Evolutionary conservation across 2,329 filamentous ascomycete genomes (phyloP).

Genomic region (Alternaria alternata): DNA sequence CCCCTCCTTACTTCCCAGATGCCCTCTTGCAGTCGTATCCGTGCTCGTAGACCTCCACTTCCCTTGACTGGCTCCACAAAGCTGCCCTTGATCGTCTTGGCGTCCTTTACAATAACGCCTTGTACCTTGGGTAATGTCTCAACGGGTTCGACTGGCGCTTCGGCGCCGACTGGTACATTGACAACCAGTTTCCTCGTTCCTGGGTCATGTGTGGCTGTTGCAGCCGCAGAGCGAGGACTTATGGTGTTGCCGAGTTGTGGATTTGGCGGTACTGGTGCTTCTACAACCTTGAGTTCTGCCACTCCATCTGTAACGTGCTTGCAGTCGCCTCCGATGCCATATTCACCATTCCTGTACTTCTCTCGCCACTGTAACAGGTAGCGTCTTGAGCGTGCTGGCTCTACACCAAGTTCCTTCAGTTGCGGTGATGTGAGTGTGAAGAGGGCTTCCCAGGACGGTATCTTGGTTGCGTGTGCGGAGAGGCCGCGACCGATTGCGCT

Average conservation of each 20-base stretch:
- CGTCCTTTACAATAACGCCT: conserved; percentile 73
- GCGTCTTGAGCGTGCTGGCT: conserved; percentile 80
- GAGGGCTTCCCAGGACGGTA: conserved; percentile 88
- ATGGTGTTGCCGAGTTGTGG: conserved; percentile 36
- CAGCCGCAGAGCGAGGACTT: conserved; percentile 41
- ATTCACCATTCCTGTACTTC: conserved; percentile 78
- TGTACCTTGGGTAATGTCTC: conserved; percentile 64
- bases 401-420: conserved; percentile 81
- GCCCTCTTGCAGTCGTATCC: conserved; percentile 78
- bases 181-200: conserved; percentile 67
- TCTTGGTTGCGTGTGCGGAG: conserved; percentile 82
- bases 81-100: conserved; percentile 76
- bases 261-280: conserved; percentile 56
- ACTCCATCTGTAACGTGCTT: conserved; percentile 70
- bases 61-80: conserved; percentile 74
- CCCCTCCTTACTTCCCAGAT: conserved; percentile 92
- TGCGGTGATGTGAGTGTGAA: conserved; percentile 82
- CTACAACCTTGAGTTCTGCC: conserved; percentile 66
- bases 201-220: conserved; percentile 62
- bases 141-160: conserved; percentile 47
- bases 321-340: conserved; percentile 85
- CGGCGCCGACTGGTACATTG: conserved; percentile 62
- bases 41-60: conserved; percentile 65
- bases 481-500: conserved; percentile 89
- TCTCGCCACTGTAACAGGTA: conserved; percentile 91